These are phyloP conservation scores for Striga asiatica DNA, from an alignment of 257 asterid genomes.

Conservation along the genomic window DNA sequence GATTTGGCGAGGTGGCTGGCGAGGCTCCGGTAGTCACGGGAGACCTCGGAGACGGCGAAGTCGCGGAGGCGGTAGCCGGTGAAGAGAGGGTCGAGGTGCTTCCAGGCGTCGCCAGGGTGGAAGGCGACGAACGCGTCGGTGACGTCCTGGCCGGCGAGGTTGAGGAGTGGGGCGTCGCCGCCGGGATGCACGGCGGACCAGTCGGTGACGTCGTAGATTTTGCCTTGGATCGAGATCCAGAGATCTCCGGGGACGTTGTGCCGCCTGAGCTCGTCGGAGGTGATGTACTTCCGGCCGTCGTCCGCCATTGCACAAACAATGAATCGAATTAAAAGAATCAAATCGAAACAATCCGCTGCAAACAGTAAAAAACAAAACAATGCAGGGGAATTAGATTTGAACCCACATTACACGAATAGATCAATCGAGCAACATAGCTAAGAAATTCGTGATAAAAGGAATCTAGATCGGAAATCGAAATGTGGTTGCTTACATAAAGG, in stretches of 20 bases:
- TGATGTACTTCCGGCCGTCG: slow-evolving; percentile 20
- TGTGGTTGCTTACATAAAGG: background rate
- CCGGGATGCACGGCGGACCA: slow-evolving; percentile 46
- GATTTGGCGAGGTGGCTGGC: slow-evolving; percentile 18
- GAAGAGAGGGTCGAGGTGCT: slow-evolving; percentile 14
- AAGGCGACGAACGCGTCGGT: slow-evolving; percentile 50
- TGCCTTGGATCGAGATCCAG: slow-evolving; percentile 52
- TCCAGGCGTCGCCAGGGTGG: slow-evolving; percentile 41
- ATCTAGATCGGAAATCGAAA: background rate
- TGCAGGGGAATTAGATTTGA: background rate
- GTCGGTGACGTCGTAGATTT: slow-evolving; percentile 35
- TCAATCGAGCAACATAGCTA: too few species aligned
- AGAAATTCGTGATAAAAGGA: too few species aligned
- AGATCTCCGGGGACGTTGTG: slow-evolving; percentile 28
- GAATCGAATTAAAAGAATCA: background rate
- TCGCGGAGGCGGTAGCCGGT: slow-evolving; percentile 30
- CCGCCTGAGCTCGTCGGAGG: slow-evolving; percentile 36
- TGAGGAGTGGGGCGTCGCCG: slow-evolving; percentile 30
- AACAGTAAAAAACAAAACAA: background rate
- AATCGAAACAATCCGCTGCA: background rate
- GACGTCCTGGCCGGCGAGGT: slow-evolving; percentile 41
- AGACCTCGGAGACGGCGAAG: slow-evolving; percentile 29
- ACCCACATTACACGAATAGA: too few species aligned
- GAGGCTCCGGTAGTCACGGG: slow-evolving; percentile 31
- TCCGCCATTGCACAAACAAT: slow-evolving; percentile 23